A percentile compares a stretch with the other conserved stretches of the same genome.
phyloP scores from a whole-genome alignment of 2,329 filamentous ascomycete genomes.

The Sordariomycetes sp. region DNA sequence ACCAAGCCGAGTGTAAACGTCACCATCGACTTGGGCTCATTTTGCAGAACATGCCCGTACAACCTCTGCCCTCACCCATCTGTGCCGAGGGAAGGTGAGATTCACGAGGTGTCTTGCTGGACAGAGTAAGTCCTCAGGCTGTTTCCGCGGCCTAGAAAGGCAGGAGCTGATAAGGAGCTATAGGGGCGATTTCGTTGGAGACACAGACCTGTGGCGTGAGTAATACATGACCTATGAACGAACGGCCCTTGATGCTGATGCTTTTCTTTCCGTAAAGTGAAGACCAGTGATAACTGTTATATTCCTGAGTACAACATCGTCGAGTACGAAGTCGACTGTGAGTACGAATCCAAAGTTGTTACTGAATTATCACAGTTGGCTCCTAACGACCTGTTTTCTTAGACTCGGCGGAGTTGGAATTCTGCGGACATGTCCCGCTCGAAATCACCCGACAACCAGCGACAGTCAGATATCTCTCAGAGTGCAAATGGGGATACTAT shows the following conservation, averaged over 20 bases:
- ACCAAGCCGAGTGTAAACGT: too few species aligned
- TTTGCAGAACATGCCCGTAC: slow-evolving; percentile 6
- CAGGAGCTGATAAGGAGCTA: background rate
- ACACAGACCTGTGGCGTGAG: slow-evolving; percentile 6
- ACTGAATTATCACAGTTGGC: background rate
- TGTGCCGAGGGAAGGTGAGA: background rate
- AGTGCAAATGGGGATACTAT: slow-evolving; percentile 5
- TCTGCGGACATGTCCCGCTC: slow-evolving; percentile 1
- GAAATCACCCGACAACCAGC: slow-evolving; percentile 4
- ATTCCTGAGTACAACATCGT: slow-evolving; percentile 5
- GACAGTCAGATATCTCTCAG: slow-evolving; percentile 4
- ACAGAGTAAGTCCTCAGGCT: background rate
- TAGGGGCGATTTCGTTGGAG: slow-evolving; percentile 4
- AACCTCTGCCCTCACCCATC: slow-evolving; percentile 3
- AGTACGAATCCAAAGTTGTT: background rate
- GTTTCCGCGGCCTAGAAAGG: background rate
- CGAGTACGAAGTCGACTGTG: slow-evolving; percentile 5
- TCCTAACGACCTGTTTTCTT: background rate
- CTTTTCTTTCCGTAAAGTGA: background rate
- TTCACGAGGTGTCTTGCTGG: slow-evolving; percentile 1
- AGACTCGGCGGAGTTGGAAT: slow-evolving; percentile 3
- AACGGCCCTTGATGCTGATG: background rate
- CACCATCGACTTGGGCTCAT: slow-evolving; percentile 2
- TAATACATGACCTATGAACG: background rate
- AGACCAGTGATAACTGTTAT: slow-evolving; percentile 1